A percentile compares a stretch with the other conserved stretches of the same genome.
These are phyloP conservation scores for Misopates orontium DNA, from an alignment of 257 asterid genomes.

Conservation along the genomic window DNA sequence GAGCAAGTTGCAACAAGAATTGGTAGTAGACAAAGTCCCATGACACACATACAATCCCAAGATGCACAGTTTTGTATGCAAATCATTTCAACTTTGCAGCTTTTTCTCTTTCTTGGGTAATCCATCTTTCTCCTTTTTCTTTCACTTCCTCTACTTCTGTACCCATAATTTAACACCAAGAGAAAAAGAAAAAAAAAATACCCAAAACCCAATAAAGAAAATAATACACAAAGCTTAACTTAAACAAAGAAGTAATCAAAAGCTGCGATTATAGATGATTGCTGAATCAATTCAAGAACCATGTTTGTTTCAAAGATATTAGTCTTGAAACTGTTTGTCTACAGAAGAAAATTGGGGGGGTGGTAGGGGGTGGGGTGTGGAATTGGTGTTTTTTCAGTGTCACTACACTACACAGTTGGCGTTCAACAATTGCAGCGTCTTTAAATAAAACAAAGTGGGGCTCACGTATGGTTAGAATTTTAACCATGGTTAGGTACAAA, in stretches of 20 bases:
- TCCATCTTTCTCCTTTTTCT: conserved; percentile 45
- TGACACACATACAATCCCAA: conserved; percentile 49
- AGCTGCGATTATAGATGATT: conserved; percentile 42
- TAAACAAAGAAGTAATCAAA: conserved; percentile 27
- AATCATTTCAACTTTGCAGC: conserved; percentile 35
- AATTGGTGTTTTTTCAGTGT: conserved; percentile 33
- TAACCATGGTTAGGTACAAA: conserved; percentile 54
- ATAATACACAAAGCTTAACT: background rate
- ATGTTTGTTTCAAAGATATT: background rate
- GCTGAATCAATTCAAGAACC: conserved; percentile 42
- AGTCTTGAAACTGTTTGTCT: conserved; percentile 42
- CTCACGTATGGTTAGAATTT: conserved; percentile 53
- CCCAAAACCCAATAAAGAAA: conserved; percentile 29
- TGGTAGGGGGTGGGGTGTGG: background rate
- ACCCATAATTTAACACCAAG: conserved; percentile 46
- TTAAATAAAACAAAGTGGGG: conserved; percentile 68
- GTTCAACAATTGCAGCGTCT: conserved; percentile 39
- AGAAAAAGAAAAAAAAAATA: conserved; percentile 25
- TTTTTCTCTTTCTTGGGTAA: conserved; percentile 47
- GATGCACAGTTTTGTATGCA: conserved; percentile 67
- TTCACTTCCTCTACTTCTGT: conserved; percentile 42
- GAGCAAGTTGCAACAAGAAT: conserved; percentile 32
- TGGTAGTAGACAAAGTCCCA: conserved; percentile 35
- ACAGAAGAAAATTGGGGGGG: conserved; percentile 35
- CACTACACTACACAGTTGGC: conserved; percentile 44